These are phyloP conservation scores for Bretschneidera sinensis DNA, from an alignment of 345 rosid species.

Conservation along the genomic window DNA sequence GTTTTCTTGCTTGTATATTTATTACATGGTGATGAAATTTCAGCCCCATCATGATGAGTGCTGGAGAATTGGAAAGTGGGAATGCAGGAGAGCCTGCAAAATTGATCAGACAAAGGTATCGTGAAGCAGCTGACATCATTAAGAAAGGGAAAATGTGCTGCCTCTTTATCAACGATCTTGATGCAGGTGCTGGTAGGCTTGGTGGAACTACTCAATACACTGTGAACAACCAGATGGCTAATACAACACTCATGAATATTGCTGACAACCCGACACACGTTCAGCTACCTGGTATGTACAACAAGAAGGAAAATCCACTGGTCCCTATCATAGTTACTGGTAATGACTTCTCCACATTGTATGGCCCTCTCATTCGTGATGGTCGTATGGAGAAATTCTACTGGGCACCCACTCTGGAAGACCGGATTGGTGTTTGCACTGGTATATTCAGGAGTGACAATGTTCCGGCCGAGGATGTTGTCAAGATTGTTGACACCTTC, in stretches of 20 bases:
- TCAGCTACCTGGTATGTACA: slow-evolving; percentile 99
- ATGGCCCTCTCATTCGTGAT: slow-evolving; percentile 97
- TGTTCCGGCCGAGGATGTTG: slow-evolving; percentile 40
- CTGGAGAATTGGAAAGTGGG: slow-evolving; percentile 99
- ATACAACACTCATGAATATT: slow-evolving; percentile 99
- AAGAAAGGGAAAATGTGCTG: slow-evolving; percentile 91
- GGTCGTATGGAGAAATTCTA: slow-evolving; percentile 99
- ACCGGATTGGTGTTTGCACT: slow-evolving; percentile 83
- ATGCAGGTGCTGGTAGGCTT: slow-evolving; percentile 92
- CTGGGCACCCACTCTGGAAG: slow-evolving; percentile 98
- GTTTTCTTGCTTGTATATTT: not conserved
- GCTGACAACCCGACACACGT: slow-evolving; percentile 92
- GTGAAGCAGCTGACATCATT: slow-evolving; percentile 98
- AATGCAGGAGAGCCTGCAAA: slow-evolving; percentile 97
- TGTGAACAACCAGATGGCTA: slow-evolving; percentile 98
- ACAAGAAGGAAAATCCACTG: slow-evolving; percentile 96
- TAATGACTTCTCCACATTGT: slow-evolving; percentile 93
- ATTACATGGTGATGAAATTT: not conserved
- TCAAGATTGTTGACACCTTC: slow-evolving; percentile 77
- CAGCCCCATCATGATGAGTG: slow-evolving; percentile 99
- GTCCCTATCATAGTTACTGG: slow-evolving; percentile 97
- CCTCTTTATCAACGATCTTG: slow-evolving; percentile 96
- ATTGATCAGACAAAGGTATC: slow-evolving; percentile 93
- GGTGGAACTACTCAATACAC: slow-evolving; percentile 99
- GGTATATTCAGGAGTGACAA: slow-evolving; percentile 80